phyloP scores from a whole-genome alignment of 2,329 filamentous ascomycete species.

The Epicoccum sorghinum region DNA sequence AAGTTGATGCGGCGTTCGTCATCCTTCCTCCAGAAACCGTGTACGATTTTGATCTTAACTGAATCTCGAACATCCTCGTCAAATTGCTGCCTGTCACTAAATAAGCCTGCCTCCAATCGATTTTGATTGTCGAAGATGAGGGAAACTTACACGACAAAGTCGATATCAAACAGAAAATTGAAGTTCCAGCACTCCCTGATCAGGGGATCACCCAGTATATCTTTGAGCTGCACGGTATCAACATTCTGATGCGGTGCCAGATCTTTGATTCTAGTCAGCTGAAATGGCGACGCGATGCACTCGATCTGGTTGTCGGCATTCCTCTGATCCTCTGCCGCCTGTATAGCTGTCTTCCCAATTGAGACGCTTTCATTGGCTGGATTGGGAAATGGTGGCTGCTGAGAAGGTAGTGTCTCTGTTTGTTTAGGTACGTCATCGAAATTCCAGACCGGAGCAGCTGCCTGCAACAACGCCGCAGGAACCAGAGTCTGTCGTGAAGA shows the following conservation, averaged over 20 bases:
- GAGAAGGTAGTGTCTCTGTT: slow-evolving; percentile 4
- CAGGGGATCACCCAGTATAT: slow-evolving; percentile 75
- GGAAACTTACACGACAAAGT: slow-evolving; percentile 61
- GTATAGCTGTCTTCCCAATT: background rate
- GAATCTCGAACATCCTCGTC: slow-evolving; percentile 61
- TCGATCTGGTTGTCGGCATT: too few species aligned
- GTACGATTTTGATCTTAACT: slow-evolving; percentile 64
- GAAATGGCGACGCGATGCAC: slow-evolving; percentile 68
- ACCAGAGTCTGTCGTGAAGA: slow-evolving; percentile 19
- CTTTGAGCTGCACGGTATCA: slow-evolving; percentile 68
- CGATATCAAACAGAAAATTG: slow-evolving; percentile 69
- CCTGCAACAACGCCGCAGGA: background rate
- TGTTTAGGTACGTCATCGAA: slow-evolving; percentile 25
- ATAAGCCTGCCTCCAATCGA: slow-evolving; percentile 9
- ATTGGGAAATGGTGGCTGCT: background rate
- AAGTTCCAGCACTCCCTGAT: slow-evolving; percentile 76
- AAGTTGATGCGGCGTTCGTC: slow-evolving; percentile 63
- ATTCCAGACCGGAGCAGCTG: slow-evolving; percentile 17
- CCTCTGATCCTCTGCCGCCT: background rate
- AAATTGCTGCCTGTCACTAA: slow-evolving; percentile 52
- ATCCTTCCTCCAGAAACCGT: slow-evolving; percentile 72
- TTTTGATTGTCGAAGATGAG: background rate
- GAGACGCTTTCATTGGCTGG: background rate
- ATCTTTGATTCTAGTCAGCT: slow-evolving; percentile 72
- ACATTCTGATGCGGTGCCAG: slow-evolving; percentile 65